Base-by-base conservation (phyloP, 2,329 filamentous ascomycete genomes). In the Malbranchea cinnamomea region DNA sequence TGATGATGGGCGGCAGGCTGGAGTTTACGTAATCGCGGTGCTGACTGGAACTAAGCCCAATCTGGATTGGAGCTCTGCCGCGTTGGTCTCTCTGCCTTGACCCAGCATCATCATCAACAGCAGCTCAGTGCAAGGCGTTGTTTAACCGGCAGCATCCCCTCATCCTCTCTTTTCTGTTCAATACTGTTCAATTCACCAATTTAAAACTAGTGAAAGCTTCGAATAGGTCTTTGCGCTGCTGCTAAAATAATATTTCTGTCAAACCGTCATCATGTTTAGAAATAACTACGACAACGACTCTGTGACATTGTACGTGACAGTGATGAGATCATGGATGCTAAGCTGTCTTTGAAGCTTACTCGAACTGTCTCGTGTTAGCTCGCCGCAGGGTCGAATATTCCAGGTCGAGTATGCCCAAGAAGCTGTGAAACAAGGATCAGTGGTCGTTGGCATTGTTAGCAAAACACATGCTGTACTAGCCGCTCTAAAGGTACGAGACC, bases 221-320 rank as follows among this genome's bases (percentile, higher is more conserved):
- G n/a, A n/a, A n/a, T n/a, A n/a, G n/a, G n/a, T n/a, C n/a, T n/a
- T n/a, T n/a, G n/a, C n/a, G 18, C n/a, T 26, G 18, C 14, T 26
- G 15, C 16, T 31, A 26, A 12, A 18, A 15, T 12, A 23, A 17
- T 25, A 32, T 40, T 32, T 37, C 29, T 32, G 23, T 37, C 28
- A 33, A 34, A 33, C 40, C 37, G 40, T 42, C 69, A 75, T 52
- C 52, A 95, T 98, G 89, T 98, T 98, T 67, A 74, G 89, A 63
- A 98, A 98, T 71, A 95, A 95, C 64, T 98, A 98, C 71, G 89
- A 98, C 67, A 98, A 98, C 74, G 89, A 98, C 63, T 92, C 87
- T 41, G 85, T 95, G 63, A 98, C 89, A 63, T 98, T 95, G 84
- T 93, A 70, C 63, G 77, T 62, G 24, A 7, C n/a, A 8, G 24